A percentile compares a stretch with the other conserved stretches of the same genome.
These are phyloP conservation scores for Pyrus pyrifolia DNA, from an alignment of 306 rosid genomes.

Conservation along the genomic window DNA sequence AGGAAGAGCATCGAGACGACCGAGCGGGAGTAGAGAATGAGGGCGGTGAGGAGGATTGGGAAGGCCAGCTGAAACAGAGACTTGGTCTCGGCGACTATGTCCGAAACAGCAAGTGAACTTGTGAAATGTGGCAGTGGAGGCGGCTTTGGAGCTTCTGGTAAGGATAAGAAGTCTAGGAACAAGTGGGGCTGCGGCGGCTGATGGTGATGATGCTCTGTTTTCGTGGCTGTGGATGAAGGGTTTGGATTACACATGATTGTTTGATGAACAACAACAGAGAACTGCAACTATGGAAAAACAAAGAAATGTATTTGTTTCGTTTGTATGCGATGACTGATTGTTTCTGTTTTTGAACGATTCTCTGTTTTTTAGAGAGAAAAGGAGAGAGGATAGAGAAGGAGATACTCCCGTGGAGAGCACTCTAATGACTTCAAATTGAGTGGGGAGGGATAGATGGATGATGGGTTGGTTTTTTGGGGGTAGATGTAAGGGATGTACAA, in stretches of 20 bases:
- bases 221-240: background rate
- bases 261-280: background rate
- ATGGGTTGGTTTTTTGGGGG: constrained; percentile 7
- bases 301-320: background rate
- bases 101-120: background rate
- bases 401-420: constrained; percentile 40
- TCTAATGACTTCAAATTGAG: constrained; percentile 14
- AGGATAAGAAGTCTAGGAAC: constrained; percentile 1
- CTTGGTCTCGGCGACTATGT: constrained; percentile 33
- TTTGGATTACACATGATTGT: constrained; percentile 24
- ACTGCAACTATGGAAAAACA: background rate
- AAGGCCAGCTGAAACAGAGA: constrained; percentile 49
- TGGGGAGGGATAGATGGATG: constrained; percentile 7
- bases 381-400: background rate
- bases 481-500: background rate
- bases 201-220: constrained; percentile 9
- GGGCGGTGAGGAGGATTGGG: constrained; percentile 61
- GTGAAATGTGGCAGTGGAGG: background rate
- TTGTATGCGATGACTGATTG: background rate
- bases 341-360: background rate
- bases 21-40: constrained; percentile 81
- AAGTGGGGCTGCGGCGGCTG: constrained; percentile 7
- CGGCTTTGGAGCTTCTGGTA: background rate
- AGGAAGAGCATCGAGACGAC: constrained; percentile 77
- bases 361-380: background rate